A percentile compares a stretch with the other conserved stretches of the same genome.
These are phyloP conservation scores for Aspergillus tanneri DNA, from an alignment of 2,329 filamentous ascomycete genomes.

Conservation along the genomic window DNA sequence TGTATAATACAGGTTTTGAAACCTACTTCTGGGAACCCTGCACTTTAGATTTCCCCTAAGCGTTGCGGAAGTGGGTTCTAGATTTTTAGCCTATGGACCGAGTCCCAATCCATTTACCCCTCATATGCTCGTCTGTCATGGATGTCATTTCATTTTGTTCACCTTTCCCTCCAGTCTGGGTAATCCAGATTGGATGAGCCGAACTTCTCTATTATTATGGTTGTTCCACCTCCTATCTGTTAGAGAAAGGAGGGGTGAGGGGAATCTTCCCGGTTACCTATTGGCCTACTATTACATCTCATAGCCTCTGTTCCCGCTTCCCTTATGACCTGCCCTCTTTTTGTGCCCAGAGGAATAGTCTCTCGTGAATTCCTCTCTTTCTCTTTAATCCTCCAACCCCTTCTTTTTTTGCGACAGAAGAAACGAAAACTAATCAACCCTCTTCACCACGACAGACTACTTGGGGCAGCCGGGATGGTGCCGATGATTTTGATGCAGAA, in stretches of 20 bases:
- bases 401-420: background rate
- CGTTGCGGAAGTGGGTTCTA: constrained; percentile 5
- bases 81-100: background rate
- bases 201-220: constrained; percentile 1
- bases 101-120: constrained; percentile 6
- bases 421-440: background rate
- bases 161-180: constrained; percentile 1
- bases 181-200: constrained; percentile 4
- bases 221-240: constrained; percentile 1
- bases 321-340: too few relatives aligned
- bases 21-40: constrained; percentile 3
- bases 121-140: constrained; percentile 6
- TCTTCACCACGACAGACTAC: constrained; percentile 65
- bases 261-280: too few relatives aligned
- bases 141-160: background rate
- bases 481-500: constrained; percentile 76
- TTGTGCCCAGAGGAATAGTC: too few relatives aligned
- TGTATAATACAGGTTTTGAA: constrained; percentile 5
- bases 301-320: too few relatives aligned
- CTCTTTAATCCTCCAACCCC: background rate
- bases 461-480: constrained; percentile 91
- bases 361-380: too few relatives aligned
- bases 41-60: background rate
- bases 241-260: too few relatives aligned
- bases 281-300: too few relatives aligned